Conservation (phyloP, 768 basidiomycete genomes). For the Tricholoma hemisulphureum region DNA sequence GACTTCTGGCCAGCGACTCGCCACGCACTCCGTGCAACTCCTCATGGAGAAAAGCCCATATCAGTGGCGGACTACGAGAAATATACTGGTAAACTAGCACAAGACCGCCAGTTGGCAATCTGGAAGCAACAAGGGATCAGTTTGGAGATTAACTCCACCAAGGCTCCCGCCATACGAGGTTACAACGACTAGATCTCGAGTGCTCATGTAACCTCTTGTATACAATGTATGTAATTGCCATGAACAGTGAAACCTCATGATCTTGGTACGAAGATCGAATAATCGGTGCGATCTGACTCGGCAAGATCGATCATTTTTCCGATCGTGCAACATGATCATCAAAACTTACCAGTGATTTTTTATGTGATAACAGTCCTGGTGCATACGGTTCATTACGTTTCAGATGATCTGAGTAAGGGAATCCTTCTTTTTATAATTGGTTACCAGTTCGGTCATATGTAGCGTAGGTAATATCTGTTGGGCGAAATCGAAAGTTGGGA, state of each 20-base stretch:
- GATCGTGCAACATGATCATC: not conserved
- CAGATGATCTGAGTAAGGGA: no score
- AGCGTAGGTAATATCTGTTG: no score
- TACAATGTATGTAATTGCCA: not conserved
- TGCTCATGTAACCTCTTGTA: not conserved
- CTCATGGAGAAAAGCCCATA: conserved; percentile 75
- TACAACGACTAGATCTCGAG: conserved; percentile 52
- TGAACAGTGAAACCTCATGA: not conserved
- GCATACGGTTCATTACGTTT: no score
- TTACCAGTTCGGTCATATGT: no score
- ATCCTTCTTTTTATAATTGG: no score
- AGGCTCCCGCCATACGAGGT: conserved; percentile 42
- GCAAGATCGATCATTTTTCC: not conserved
- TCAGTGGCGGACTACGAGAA: conserved; percentile 71
- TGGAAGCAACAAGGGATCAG: conserved; percentile 66
- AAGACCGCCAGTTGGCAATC: conserved; percentile 70
- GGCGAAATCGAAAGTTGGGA: not conserved
- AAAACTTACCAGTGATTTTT: no score
- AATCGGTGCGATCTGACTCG: not conserved
- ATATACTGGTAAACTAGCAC: conserved; percentile 62
- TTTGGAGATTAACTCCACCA: conserved; percentile 30
- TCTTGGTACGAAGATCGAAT: not conserved
- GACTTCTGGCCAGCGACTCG: conserved; percentile 79
- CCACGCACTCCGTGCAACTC: conserved; percentile 79
- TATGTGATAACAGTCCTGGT: not conserved